Evolutionary conservation across 2,329 filamentous ascomycete genomes (phyloP).

Genomic region (Colletotrichum lindemuthianum): DNA sequence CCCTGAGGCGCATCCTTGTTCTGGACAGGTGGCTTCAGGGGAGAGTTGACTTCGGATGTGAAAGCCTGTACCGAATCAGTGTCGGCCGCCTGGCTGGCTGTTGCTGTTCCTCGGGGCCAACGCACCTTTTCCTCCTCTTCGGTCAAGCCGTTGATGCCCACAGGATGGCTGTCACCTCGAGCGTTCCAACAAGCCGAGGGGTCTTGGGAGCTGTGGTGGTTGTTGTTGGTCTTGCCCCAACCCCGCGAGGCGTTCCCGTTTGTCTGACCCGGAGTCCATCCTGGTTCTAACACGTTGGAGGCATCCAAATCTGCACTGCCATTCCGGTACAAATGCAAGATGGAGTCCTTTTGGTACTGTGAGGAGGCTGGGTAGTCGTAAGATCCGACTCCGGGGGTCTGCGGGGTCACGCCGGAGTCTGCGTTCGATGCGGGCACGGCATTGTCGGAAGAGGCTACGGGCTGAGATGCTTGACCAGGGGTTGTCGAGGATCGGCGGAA

Average conservation of each 20-base stretch:
- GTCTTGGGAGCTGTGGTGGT: slow-evolving; percentile 77
- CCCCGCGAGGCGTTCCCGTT: slow-evolving; percentile 71
- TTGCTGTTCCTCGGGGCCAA: slow-evolving; percentile 31
- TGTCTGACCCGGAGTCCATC: slow-evolving; percentile 80
- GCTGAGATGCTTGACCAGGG: slow-evolving; percentile 54
- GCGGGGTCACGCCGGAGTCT: slow-evolving; percentile 44
- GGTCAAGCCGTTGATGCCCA: slow-evolving; percentile 78
- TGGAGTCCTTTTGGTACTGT: slow-evolving; percentile 81
- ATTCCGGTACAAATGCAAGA: slow-evolving; percentile 76
- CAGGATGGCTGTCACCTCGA: slow-evolving; percentile 73
- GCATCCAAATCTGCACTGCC: slow-evolving; percentile 58
- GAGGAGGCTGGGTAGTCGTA: slow-evolving; percentile 51
- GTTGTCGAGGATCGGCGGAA: slow-evolving; percentile 72
- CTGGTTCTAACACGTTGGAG: slow-evolving; percentile 74
- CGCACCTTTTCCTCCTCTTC: slow-evolving; percentile 69
- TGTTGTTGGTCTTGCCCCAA: slow-evolving; percentile 83
- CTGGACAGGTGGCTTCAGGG: slow-evolving; percentile 84
- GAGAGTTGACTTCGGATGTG: slow-evolving; percentile 88
- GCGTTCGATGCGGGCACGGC: slow-evolving; percentile 42
- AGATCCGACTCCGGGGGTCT: slow-evolving; percentile 48
- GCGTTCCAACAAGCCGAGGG: slow-evolving; percentile 94
- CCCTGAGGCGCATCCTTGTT: slow-evolving; percentile 72
- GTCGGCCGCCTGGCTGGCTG: not conserved
- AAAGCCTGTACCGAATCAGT: slow-evolving; percentile 70
- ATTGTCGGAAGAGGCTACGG: slow-evolving; percentile 48